Percentiles rank a stretch among this genome's conserved stretches.
Conservation (phyloP, 23 red algal genomes). For the Gracilaria domingensis region DNA sequence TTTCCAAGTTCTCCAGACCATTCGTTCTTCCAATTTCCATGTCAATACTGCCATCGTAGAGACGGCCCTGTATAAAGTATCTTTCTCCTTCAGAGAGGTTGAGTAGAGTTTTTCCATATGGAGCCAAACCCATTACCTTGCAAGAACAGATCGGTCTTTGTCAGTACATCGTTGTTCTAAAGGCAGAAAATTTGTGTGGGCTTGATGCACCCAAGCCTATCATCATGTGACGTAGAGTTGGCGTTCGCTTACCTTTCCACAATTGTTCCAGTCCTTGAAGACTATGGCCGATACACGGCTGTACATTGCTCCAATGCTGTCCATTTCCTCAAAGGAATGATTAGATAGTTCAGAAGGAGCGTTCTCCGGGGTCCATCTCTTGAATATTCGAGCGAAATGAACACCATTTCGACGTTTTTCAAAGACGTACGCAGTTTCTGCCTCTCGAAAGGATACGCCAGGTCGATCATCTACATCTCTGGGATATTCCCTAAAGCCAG, state of each 20-base stretch:
- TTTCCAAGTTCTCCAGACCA: constrained; percentile 29
- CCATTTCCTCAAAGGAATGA: constrained; percentile 96
- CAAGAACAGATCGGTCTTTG: not conserved
- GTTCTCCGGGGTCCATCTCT: constrained; percentile 81
- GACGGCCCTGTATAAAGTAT: constrained; percentile 45
- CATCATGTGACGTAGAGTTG: not conserved
- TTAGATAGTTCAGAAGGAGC: constrained; percentile 81
- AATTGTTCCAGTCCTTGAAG: constrained; percentile 95
- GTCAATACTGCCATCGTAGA: constrained; percentile 65
- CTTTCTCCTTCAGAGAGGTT: not conserved
- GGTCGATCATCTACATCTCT: constrained; percentile 26
- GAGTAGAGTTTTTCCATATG: constrained; percentile 8
- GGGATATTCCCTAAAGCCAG: constrained; percentile 64
- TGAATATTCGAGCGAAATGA: constrained; percentile 66
- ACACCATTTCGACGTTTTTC: constrained; percentile 25
- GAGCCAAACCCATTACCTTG: constrained; percentile 74
- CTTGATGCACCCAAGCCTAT: not conserved
- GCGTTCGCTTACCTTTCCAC: constrained; percentile 79
- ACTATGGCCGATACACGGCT: constrained; percentile 81
- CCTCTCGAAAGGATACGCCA: constrained; percentile 70
- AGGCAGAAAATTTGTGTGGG: not conserved
- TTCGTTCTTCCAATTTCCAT: constrained; percentile 34
- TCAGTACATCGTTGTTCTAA: not conserved
- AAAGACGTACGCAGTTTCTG: constrained; percentile 74
- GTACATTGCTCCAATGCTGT: constrained; percentile 88